phyloP scores from a whole-genome alignment of 768 basidiomycete genomes.

The Neoboletus subvelutipes region DNA sequence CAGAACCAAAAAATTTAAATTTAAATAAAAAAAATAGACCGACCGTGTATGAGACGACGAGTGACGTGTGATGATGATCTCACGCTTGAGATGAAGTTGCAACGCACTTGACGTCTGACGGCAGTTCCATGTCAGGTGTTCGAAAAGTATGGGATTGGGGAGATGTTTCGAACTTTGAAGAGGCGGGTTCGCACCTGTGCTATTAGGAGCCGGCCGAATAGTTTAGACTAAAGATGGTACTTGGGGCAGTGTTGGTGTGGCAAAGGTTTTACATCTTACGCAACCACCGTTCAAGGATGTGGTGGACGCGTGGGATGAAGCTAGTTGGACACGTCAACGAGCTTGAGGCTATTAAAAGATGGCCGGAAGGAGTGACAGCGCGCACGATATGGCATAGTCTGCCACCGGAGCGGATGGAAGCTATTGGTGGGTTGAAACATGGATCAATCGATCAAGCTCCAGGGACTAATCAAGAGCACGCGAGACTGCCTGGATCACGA shows the following conservation, averaged over 20 bases:
- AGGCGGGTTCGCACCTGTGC: not conserved
- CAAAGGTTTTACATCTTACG: slow-evolving; percentile 7
- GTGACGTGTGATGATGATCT: slow-evolving; percentile 4
- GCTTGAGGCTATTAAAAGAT: not conserved
- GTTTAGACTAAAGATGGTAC: not conserved
- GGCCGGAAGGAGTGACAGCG: not conserved
- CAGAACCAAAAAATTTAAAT: not conserved
- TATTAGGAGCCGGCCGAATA: not conserved
- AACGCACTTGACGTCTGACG: slow-evolving; percentile 8
- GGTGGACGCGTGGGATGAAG: slow-evolving; percentile 1
- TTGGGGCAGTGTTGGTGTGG: slow-evolving; percentile 13
- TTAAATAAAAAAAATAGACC: not conserved
- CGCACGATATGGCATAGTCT: slow-evolving; percentile 1
- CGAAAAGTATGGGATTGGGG: too few species aligned
- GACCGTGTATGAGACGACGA: not conserved
- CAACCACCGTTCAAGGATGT: not conserved
- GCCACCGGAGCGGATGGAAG: not conserved
- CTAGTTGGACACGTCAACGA: not conserved
- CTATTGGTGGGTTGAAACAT: slow-evolving; percentile 17
- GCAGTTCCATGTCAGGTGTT: not conserved
- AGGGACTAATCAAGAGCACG: not conserved
- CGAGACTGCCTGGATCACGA: not conserved
- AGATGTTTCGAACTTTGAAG: slow-evolving; percentile 7
- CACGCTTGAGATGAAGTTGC: not conserved
- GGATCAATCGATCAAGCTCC: not conserved